Evolutionary conservation across 352 stramenopile species (phyloP).

Genomic region (Bremia lactucae): DNA sequence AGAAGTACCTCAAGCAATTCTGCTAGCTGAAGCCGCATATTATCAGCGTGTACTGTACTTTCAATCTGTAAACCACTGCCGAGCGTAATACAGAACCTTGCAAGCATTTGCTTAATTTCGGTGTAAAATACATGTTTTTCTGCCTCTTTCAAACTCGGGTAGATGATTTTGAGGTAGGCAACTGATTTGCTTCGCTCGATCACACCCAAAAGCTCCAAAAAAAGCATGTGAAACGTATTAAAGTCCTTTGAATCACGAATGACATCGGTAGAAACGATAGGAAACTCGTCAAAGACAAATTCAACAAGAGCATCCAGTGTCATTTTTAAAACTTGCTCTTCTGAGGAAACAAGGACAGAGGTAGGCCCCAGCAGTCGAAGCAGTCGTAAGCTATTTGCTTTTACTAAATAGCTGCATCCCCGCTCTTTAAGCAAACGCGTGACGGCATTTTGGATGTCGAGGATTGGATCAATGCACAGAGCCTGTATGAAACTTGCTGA

Average conservation of each 20-base stretch:
- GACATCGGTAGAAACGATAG: constrained; percentile 64
- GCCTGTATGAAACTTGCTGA: constrained; percentile 17
- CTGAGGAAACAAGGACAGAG: constrained; percentile 2
- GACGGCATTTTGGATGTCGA: constrained; percentile 26
- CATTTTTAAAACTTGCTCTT: constrained; percentile 3
- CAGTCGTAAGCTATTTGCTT: constrained; percentile 41
- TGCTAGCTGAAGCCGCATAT: constrained; percentile 11
- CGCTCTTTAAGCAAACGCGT: constrained; percentile 28
- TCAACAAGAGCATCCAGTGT: constrained; percentile 26
- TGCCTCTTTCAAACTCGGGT: constrained; percentile 54
- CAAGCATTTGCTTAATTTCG: constrained; percentile 40
- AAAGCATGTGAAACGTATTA: constrained; percentile 47
- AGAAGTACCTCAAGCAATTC: constrained; percentile 33
- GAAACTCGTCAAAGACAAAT: constrained; percentile 69
- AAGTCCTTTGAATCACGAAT: constrained; percentile 47
- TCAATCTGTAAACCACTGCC: not conserved
- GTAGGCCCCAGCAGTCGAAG: constrained; percentile 23
- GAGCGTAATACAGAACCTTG: constrained; percentile 23
- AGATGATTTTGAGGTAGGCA: constrained; percentile 39
- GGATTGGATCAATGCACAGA: constrained; percentile 24
- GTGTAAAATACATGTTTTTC: constrained; percentile 36
- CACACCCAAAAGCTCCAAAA: constrained; percentile 38
- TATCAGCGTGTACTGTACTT: constrained; percentile 1
- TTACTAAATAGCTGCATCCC: constrained; percentile 42
- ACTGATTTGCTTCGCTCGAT: constrained; percentile 42